A percentile compares a stretch with the other conserved stretches of the same genome.
Conservation (phyloP, 1,284 basidiomycete genomes). For the Leccinum laetum region DNA sequence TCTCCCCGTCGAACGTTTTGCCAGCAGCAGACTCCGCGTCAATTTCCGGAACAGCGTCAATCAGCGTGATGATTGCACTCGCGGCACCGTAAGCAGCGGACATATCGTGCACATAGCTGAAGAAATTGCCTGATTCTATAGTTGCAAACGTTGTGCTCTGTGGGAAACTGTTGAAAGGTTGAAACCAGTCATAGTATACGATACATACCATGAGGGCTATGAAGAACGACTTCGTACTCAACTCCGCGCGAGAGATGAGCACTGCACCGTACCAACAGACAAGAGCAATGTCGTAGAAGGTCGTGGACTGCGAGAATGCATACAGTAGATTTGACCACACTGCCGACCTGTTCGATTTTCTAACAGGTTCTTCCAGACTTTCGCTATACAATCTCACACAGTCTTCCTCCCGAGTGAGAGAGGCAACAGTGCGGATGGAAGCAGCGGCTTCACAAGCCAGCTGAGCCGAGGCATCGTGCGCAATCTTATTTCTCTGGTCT, state of each 20-base stretch:
- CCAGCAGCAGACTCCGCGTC: slow-evolving; percentile 82
- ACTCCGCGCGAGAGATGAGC: slow-evolving; percentile 63
- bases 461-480: slow-evolving; percentile 72
- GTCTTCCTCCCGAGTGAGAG: slow-evolving; percentile 85
- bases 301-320: slow-evolving; percentile 77
- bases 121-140: slow-evolving; percentile 84
- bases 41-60: slow-evolving; percentile 82
- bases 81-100: slow-evolving; percentile 85
- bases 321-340: slow-evolving; percentile 78
- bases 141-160: slow-evolving; percentile 73
- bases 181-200: slow-evolving; percentile 15
- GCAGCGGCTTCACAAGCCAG: slow-evolving; percentile 92
- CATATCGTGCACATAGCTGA: slow-evolving; percentile 92
- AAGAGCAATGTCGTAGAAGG: slow-evolving; percentile 82
- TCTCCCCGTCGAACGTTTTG: slow-evolving; percentile 50
- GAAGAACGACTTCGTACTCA: slow-evolving; percentile 76
- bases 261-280: slow-evolving; percentile 84
- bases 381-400: slow-evolving; percentile 72
- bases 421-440: slow-evolving; percentile 91
- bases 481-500: neutral
- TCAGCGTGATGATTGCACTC: slow-evolving; percentile 72
- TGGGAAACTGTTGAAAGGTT: neutral
- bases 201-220: slow-evolving; percentile 74
- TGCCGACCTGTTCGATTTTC: slow-evolving; percentile 62
- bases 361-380: slow-evolving; percentile 73